Evolutionary conservation across 768 basidiomycete species (phyloP).

Genomic region (Boletus sp.): DNA sequence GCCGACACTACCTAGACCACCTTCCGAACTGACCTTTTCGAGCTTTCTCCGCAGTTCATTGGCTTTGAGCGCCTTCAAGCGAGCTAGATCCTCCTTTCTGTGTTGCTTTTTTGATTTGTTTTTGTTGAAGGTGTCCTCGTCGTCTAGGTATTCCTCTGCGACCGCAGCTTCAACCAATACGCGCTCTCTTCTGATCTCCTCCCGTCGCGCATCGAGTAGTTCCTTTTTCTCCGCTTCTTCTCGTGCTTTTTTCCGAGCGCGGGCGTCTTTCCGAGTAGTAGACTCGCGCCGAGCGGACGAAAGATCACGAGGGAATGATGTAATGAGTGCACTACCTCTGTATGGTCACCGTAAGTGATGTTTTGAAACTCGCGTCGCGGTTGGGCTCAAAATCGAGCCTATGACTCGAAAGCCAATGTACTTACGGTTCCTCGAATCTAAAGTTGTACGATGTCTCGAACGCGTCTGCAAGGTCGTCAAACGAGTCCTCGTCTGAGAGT

Average conservation of each 20-base stretch:
- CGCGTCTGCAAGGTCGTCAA: slow-evolving; percentile 86
- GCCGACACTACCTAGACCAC: slow-evolving; percentile 44
- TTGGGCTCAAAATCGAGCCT: not conserved
- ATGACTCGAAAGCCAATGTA: slow-evolving; percentile 17
- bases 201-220: slow-evolving; percentile 79
- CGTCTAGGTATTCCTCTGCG: slow-evolving; percentile 66
- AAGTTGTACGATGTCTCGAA: slow-evolving; percentile 99
- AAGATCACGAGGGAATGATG: slow-evolving; percentile 74
- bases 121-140: slow-evolving; percentile 65
- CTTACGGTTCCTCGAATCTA: slow-evolving; percentile 93
- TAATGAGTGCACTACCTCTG: slow-evolving; percentile 64
- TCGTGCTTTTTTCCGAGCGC: slow-evolving; percentile 69
- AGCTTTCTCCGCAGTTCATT: slow-evolving; percentile 76
- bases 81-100: slow-evolving; percentile 69
- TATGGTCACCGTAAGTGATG: not conserved
- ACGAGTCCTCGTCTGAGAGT: slow-evolving; percentile 62
- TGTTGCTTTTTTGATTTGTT: slow-evolving; percentile 21
- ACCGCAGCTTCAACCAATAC: slow-evolving; percentile 59
- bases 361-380: not conserved
- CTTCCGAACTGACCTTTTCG: slow-evolving; percentile 67
- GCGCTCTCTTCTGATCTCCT: slow-evolving; percentile 75
- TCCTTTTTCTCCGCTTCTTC: slow-evolving; percentile 63
- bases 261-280: slow-evolving; percentile 79
- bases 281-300: slow-evolving; percentile 68
- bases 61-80: slow-evolving; percentile 81